Base-by-base conservation (phyloP, 306 rosid genomes). In the Begonia fuchsioides region DNA sequence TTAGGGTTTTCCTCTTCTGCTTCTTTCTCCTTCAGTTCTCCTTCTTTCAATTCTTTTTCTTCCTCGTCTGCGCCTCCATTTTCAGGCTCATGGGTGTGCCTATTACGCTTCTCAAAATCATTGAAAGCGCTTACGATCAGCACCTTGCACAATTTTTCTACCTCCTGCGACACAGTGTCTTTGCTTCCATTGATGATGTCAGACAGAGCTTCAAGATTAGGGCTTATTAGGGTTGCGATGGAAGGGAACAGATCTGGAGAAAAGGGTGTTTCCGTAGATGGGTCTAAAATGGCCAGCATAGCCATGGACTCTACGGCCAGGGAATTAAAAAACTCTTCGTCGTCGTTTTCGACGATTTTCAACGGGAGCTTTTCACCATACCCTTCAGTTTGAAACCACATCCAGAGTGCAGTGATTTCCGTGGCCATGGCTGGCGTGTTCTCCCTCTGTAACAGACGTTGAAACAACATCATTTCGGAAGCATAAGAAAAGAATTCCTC, bases 381-480 rank as follows among this genome's bases (percentile, higher is more conserved):
- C 11, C 50, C 50, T 46, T 46, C 11, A 46, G 15, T 12, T n/a
- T 12, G 16, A 9, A 46, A 46, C 50, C 50, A 46, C 50, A 46
- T 46, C 50, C 50, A 46, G 19, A 46, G 13, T 3, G 50, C 50
- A 8, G 12, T 11, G 15, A 46, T 46, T 16, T 16, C 15, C 19
- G 15, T 46, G 50, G 16, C 5, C 3, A 46, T 9, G 14, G 14
- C 11, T 6, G 18, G 50, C 50, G 0, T 0, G 0, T 15, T 46
- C 15, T 9, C 15, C 15, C 13, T 46, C 50, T 46, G n/a, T n/a
- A 46, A 10, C 16, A 46, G 10, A 12, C 50, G 15, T 13, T 16
- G 50, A 46, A 46, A 15, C 50, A 46, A 46, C 16, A 46, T 13
- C 50, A 12, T 46, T 46, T 46, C 50, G 15, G 45, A 11, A 11